These are phyloP conservation scores for Ilex asprella DNA, from an alignment of 257 asterid species.

Conservation along the genomic window DNA sequence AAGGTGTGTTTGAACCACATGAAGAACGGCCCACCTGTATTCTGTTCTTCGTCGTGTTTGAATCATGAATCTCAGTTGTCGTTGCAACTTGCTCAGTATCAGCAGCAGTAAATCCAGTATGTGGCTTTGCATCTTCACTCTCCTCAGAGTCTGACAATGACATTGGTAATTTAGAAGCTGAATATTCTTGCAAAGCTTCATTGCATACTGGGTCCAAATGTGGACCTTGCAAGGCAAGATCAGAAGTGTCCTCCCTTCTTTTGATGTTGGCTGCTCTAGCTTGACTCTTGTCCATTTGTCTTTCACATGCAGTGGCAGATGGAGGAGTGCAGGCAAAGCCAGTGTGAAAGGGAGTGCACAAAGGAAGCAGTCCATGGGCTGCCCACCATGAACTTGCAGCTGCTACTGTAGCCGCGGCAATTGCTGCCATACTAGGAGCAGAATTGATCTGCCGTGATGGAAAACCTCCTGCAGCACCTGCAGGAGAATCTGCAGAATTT, in stretches of 20 bases:
- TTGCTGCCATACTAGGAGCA: constrained; percentile 65
- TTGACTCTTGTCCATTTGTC: constrained; percentile 36
- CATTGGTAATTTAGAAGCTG: constrained; percentile 38
- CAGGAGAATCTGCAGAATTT: constrained; percentile 31
- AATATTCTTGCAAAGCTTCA: constrained; percentile 50
- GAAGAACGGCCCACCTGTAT: constrained; percentile 90
- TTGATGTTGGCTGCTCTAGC: constrained; percentile 30
- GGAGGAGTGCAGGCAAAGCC: constrained; percentile 52
- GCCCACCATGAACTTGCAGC: constrained; percentile 99
- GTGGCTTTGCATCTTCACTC: constrained; percentile 41
- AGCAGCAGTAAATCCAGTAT: constrained; percentile 26
- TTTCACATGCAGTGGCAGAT: constrained; percentile 27
- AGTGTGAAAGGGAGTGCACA: constrained; percentile 69
- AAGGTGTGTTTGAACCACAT: constrained; percentile 97
- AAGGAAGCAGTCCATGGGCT: constrained; percentile 85
- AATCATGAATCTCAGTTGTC: constrained; percentile 33
- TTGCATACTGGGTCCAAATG: constrained; percentile 42
- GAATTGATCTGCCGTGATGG: constrained; percentile 34
- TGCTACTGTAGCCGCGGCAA: constrained; percentile 95
- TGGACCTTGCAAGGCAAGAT: constrained; percentile 35
- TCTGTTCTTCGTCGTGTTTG: constrained; percentile 48
- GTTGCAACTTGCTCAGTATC: constrained; percentile 33
- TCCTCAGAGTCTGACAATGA: constrained; percentile 65
- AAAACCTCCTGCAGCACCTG: constrained; percentile 31
- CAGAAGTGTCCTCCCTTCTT: constrained; percentile 34